Percentiles rank a stretch among this genome's conserved stretches.
These are phyloP conservation scores for Elaeagnus macrophylla DNA, from an alignment of 306 rosid genomes.

Conservation along the genomic window DNA sequence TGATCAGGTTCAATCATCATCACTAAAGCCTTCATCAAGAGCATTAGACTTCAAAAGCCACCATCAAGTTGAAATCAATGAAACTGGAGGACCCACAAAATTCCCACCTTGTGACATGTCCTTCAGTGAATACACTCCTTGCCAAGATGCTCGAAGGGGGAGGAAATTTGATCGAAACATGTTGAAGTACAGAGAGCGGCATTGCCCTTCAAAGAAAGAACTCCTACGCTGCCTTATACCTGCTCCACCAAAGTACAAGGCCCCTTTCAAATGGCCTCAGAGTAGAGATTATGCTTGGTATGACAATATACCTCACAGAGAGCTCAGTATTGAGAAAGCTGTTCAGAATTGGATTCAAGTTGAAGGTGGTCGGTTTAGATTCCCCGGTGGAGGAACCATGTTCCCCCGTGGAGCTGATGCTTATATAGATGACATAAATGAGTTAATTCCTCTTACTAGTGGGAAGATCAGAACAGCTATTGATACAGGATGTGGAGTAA, in stretches of 20 bases:
- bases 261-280: slow-evolving; percentile 95
- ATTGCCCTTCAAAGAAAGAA: slow-evolving; percentile 78
- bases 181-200: slow-evolving; percentile 91
- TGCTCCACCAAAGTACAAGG: slow-evolving; percentile 82
- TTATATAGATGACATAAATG: slow-evolving; percentile 72
- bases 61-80: slow-evolving; percentile 47
- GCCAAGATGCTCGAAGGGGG: slow-evolving; percentile 62
- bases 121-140: slow-evolving; percentile 78
- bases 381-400: slow-evolving; percentile 98
- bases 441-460: slow-evolving; percentile 63
- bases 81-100: slow-evolving; percentile 27
- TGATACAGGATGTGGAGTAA: slow-evolving; percentile 99
- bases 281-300: slow-evolving; percentile 91
- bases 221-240: slow-evolving; percentile 62
- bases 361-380: slow-evolving; percentile 75
- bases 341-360: slow-evolving; percentile 95
- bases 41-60: slow-evolving; percentile 62
- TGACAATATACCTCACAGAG: slow-evolving; percentile 86
- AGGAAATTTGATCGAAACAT: slow-evolving; percentile 61
- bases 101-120: slow-evolving; percentile 56
- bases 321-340: slow-evolving; percentile 90
- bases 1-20: neutral
- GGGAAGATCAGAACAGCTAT: slow-evolving; percentile 81
- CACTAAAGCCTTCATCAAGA: slow-evolving; percentile 17
- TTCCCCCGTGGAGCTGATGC: slow-evolving; percentile 95